Base-by-base conservation (phyloP, 257 asterid genomes). In the Paulownia fortunei region DNA sequence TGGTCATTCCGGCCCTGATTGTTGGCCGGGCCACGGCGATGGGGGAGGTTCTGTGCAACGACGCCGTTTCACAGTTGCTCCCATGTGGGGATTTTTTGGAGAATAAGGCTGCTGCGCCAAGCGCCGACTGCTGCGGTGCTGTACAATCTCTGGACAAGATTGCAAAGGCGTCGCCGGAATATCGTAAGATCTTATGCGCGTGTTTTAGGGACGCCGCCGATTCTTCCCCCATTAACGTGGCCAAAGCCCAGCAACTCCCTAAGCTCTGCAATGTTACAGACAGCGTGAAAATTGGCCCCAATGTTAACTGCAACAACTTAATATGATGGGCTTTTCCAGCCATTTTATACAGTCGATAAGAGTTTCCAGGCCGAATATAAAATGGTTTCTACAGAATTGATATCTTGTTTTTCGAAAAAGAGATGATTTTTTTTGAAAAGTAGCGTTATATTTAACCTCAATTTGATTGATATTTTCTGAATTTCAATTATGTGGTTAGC, bases 51-150 rank as follows among this genome's bases (percentile, higher is more conserved):
- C 0, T 7, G 6, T 70, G 77, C 66, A 9, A 52, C 37, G 21
- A 54, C 77, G 77, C 66, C 0, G 24, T 72, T 24, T 6, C 54
- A 8, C 37, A 72, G 66, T 21, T 72, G 36, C 39, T 37, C 10
- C 41, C 69, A 3, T 73, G 77, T 69, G 23, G n/a, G 3, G n/a
- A 34, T 2, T 73, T 55, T 18, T 6, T 73, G 42, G 55, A 73
- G 68, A 37, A 19, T 6, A 23, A 6, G n/a, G 34, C 58, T 1
- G 10, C 56, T 0, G 36, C 16, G 27, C 69, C 77, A 1, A 73
- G 44, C 77, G 77, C 42, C 58, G 42, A 3, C 27, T 73, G 77
- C 39, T 73, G 77, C 68, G 41, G 24, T 16, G 77, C 58, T 9
- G 52, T 41, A 23, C 30, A 21, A 13, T 52, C 67, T 13, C 13